Conservation (phyloP, 2,329 filamentous ascomycete species). For the Hyphodiscus sp. region DNA sequence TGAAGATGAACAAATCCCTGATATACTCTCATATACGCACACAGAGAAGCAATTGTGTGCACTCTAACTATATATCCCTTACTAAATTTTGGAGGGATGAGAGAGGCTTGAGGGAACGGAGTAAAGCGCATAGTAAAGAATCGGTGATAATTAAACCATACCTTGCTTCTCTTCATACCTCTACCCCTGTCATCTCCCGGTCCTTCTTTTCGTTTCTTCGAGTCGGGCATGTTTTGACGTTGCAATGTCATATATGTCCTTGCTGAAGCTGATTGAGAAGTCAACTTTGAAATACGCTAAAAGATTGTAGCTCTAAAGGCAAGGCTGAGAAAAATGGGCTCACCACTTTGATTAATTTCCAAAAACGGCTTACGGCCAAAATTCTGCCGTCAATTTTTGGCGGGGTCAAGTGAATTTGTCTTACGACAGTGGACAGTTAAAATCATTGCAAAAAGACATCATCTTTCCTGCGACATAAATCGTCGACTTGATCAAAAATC, state of each 20-base stretch:
- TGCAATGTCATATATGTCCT: not conserved
- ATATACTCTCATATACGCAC: too few species aligned
- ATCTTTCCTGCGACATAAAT: not conserved
- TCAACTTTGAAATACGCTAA: not conserved
- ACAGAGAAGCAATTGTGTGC: too few species aligned
- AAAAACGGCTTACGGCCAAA: not conserved
- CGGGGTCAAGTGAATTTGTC: not conserved
- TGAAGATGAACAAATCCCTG: too few species aligned
- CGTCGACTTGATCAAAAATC: not conserved
- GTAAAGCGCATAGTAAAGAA: too few species aligned
- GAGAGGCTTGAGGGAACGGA: too few species aligned
- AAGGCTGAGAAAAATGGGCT: not conserved
- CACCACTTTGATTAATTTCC: not conserved
- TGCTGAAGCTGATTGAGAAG: not conserved
- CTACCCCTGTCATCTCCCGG: conserved; percentile 1
- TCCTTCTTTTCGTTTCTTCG: conserved; percentile 12
- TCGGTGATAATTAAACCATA: not conserved
- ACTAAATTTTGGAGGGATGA: too few species aligned
- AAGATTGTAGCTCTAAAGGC: not conserved
- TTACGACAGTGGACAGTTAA: not conserved
- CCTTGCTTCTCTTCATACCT: conserved; percentile 9
- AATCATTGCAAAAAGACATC: not conserved
- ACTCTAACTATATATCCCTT: too few species aligned
- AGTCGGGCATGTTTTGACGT: not conserved
- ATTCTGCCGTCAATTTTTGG: not conserved